phyloP scores from a whole-genome alignment of 192 early-diverging fungal genomes.

The Gigaspora rosea region DNA sequence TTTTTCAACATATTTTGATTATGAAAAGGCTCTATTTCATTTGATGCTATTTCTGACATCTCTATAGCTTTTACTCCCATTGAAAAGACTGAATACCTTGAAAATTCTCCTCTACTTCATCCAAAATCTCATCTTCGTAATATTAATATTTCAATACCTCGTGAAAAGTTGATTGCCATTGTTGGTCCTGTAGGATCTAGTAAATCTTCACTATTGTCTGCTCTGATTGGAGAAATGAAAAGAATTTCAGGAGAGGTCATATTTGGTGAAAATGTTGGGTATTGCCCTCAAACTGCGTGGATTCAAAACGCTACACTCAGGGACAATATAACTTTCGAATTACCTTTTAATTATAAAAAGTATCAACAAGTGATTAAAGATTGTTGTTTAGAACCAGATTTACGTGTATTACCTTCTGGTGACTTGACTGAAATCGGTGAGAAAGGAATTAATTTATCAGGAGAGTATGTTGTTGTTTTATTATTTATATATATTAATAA shows the following conservation, averaged over 20 bases:
- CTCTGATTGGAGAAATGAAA: constrained; percentile 68
- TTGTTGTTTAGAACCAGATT: constrained; percentile 63
- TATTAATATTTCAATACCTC: constrained; percentile 51
- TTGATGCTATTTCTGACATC: constrained; percentile 24
- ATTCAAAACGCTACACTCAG: constrained; percentile 68
- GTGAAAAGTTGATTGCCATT: constrained; percentile 59
- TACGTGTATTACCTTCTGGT: constrained; percentile 59
- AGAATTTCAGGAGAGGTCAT: constrained; percentile 46
- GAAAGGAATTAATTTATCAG: constrained; percentile 68
- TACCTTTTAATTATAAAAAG: constrained; percentile 51
- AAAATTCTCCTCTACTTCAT: constrained; percentile 38
- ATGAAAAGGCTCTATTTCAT: not conserved
- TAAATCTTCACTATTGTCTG: constrained; percentile 66
- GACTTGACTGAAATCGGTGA: constrained; percentile 74
- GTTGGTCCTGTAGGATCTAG: constrained; percentile 66
- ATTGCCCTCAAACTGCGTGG: constrained; percentile 69
- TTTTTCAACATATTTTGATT: no score
- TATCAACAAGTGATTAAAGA: constrained; percentile 64
- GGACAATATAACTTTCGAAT: constrained; percentile 80
- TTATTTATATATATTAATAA: no score
- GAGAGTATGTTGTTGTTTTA: constrained; percentile 40
- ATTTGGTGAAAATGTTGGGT: constrained; percentile 57
- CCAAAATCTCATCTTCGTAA: constrained; percentile 47
- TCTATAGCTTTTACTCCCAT: constrained; percentile 37
- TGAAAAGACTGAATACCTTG: no score